Evolutionary conservation across 495 filamentous ascomycete species (phyloP).

Genomic region (Tetracladium marchalianum): DNA sequence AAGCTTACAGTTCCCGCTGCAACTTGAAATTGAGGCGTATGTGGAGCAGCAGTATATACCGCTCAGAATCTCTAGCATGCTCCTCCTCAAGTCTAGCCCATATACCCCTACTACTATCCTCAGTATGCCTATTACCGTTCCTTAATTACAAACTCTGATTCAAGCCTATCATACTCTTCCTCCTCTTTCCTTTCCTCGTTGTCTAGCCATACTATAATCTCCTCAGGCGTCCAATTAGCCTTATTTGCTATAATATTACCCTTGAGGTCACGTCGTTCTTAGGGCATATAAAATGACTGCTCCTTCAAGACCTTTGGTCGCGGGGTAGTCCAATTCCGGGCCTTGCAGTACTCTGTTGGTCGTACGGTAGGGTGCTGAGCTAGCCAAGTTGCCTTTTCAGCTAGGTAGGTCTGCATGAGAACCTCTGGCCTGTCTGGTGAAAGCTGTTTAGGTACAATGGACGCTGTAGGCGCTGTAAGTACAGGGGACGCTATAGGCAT

Average conservation of each 20-base stretch:
- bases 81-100: constrained; percentile 4
- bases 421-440: not conserved
- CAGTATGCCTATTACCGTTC: not conserved
- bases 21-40: too few relatives aligned
- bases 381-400: constrained; percentile 5
- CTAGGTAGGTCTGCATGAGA: constrained; percentile 3
- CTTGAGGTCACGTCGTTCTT: constrained; percentile 2
- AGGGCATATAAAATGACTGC: constrained; percentile 1
- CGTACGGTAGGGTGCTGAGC: constrained; percentile 4
- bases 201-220: too few relatives aligned
- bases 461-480: not conserved
- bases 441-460: not conserved
- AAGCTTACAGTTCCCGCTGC: too few relatives aligned
- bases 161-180: not conserved
- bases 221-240: too few relatives aligned
- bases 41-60: too few relatives aligned
- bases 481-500: too few relatives aligned
- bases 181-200: not conserved
- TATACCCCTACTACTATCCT: constrained; percentile 1
- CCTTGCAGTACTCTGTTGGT: constrained; percentile 6
- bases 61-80: constrained; percentile 10
- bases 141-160: constrained; percentile 1
- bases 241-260: constrained; percentile 2
- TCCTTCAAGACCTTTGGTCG: constrained; percentile 5
- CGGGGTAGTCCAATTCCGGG: constrained; percentile 1